Percentiles rank a stretch among this genome's conserved stretches.
Evolutionary conservation across 495 filamentous ascomycete genomes (phyloP).

Genomic region (Friedmanniomyces simplex): DNA sequence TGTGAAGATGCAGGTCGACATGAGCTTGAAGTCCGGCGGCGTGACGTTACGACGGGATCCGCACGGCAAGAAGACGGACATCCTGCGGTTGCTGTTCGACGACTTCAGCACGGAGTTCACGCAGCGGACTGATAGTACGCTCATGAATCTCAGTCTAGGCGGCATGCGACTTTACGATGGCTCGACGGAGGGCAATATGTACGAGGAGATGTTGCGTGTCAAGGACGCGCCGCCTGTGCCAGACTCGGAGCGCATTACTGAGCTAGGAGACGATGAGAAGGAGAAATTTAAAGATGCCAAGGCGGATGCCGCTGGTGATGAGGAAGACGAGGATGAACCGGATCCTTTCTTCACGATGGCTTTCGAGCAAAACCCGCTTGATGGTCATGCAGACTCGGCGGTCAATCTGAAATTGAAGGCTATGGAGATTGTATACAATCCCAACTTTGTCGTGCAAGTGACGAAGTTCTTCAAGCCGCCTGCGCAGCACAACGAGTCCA

Average conservation of each 20-base stretch:
- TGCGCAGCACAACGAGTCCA: slow-evolving; percentile 95
- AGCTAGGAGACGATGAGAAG: slow-evolving; percentile 38
- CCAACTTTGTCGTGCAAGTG: slow-evolving; percentile 77
- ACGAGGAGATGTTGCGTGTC: slow-evolving; percentile 85
- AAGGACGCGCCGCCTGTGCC: slow-evolving; percentile 63
- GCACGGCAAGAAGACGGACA: slow-evolving; percentile 64
- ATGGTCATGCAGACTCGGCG: slow-evolving; percentile 81
- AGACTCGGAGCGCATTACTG: slow-evolving; percentile 45
- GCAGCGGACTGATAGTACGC: slow-evolving; percentile 79
- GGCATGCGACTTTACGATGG: slow-evolving; percentile 92
- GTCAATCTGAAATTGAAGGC: slow-evolving; percentile 86
- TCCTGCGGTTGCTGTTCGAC: slow-evolving; percentile 86
- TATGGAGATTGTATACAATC: slow-evolving; percentile 95
- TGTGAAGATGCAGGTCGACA: slow-evolving; percentile 82
- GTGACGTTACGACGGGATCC: slow-evolving; percentile 87
- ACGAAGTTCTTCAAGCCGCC: slow-evolving; percentile 92
- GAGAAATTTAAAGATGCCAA: slow-evolving; percentile 30
- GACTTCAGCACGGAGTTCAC: slow-evolving; percentile 80
- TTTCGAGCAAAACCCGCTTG: slow-evolving; percentile 88
- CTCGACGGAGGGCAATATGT: slow-evolving; percentile 80
- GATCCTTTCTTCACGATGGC: slow-evolving; percentile 81
- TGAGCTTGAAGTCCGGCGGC: slow-evolving; percentile 80
- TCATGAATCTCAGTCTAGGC: slow-evolving; percentile 78
- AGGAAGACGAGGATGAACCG: slow-evolving; percentile 38
- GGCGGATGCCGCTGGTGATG: slow-evolving; percentile 29